Conservation (phyloP, 2,329 filamentous ascomycete species). For the Sporothrix brasiliensis region DNA sequence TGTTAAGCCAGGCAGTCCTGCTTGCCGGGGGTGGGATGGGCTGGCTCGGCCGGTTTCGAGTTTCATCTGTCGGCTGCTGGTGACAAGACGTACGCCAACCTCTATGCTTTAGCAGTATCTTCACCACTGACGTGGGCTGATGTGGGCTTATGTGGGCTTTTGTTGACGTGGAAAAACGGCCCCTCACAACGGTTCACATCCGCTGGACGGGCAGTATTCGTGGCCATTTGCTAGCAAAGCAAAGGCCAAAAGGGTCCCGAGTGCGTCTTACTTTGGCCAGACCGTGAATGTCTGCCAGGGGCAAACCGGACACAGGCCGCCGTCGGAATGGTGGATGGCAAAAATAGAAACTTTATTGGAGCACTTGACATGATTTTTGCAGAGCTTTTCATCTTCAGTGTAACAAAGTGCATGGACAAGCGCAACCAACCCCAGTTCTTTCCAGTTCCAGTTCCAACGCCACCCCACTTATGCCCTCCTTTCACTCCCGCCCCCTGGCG, state of each 20-base stretch:
- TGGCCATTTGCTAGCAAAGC: neutral
- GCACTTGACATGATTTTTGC: constrained; percentile 16
- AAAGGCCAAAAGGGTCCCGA: no score
- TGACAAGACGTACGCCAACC: neutral
- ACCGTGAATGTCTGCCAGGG: neutral
- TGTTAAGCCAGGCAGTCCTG: constrained; percentile 11
- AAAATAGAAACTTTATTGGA: constrained; percentile 31
- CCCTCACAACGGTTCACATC: constrained; percentile 1
- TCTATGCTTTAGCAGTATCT: neutral
- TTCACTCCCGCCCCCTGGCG: constrained; percentile 5
- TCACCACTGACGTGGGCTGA: neutral
- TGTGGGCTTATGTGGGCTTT: neutral
- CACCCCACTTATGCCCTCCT: constrained; percentile 8
- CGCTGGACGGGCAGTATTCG: neutral
- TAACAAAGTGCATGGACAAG: neutral
- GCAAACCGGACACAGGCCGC: constrained; percentile 1
- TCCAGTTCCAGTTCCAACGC: constrained; percentile 19
- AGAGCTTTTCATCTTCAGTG: constrained; percentile 21
- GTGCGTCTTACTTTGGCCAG: no score
- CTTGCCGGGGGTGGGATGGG: constrained; percentile 7
- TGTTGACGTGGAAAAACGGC: constrained; percentile 11
- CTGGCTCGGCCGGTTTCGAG: neutral
- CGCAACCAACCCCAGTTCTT: neutral
- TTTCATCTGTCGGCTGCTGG: neutral
- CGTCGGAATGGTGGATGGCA: constrained; percentile 28